Conservation (phyloP, 148 eudicot species). For the Oxyria digyna region DNA sequence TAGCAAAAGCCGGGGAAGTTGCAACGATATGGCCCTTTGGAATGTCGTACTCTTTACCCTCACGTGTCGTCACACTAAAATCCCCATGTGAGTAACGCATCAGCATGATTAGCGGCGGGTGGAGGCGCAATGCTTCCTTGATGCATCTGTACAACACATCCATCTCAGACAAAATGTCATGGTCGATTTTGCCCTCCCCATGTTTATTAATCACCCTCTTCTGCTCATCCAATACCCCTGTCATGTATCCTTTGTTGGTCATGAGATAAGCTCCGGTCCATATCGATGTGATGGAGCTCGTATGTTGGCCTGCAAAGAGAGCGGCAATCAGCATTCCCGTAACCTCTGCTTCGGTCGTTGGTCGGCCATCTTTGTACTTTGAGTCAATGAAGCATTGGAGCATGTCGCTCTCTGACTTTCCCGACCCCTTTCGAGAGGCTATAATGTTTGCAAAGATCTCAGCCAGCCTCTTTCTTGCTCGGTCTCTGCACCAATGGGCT, state of each 20-base stretch:
- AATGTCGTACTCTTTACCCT: constrained; percentile 84
- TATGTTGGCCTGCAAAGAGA: constrained; percentile 92
- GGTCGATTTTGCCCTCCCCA: constrained; percentile 50
- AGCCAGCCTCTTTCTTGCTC: constrained; percentile 68
- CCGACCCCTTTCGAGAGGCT: constrained; percentile 49
- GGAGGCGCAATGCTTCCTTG: constrained; percentile 94
- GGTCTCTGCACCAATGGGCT: constrained; percentile 73
- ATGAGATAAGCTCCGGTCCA: constrained; percentile 96
- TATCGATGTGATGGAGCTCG: constrained; percentile 87
- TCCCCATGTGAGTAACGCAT: constrained; percentile 72
- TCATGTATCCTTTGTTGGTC: constrained; percentile 32
- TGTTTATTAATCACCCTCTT: constrained; percentile 44
- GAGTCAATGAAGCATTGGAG: constrained; percentile 89
- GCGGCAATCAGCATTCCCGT: constrained; percentile 94
- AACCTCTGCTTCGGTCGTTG: constrained; percentile 72
- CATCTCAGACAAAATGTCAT: constrained; percentile 83
- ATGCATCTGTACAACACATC: constrained; percentile 66
- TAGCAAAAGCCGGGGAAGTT: constrained; percentile 92
- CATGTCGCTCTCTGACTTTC: constrained; percentile 66
- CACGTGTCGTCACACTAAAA: constrained; percentile 66
- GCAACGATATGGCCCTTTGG: constrained; percentile 97
- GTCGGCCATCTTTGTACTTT: constrained; percentile 85
- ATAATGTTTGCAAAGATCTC: constrained; percentile 63
- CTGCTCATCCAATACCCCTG: constrained; percentile 60
- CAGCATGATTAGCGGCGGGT: constrained; percentile 88